A percentile compares a stretch with the other conserved stretches of the same genome.
These are phyloP conservation scores for Actinomucor elegans DNA, from an alignment of 371 early-diverging fungal species.

Conservation along the genomic window DNA sequence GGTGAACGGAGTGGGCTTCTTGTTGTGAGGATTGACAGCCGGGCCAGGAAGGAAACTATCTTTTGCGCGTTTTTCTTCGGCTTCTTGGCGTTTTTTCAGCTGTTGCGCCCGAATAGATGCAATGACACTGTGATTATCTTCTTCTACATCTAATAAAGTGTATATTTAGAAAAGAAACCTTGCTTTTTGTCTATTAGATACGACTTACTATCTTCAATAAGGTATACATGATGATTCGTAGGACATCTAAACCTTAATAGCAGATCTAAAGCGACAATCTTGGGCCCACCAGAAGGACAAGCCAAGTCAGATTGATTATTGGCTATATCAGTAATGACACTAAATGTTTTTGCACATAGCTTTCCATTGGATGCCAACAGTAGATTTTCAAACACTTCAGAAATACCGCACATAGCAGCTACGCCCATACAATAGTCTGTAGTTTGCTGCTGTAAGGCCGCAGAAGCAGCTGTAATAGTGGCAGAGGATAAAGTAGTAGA, in stretches of 20 bases:
- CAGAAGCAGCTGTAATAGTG: neutral
- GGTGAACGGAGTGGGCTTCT: neutral
- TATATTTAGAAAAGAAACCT: neutral
- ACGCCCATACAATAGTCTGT: constrained; percentile 22
- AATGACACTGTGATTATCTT: constrained; percentile 21
- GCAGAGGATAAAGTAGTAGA: neutral
- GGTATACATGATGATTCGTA: constrained; percentile 57
- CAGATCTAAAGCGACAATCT: constrained; percentile 56
- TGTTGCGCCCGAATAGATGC: constrained; percentile 9
- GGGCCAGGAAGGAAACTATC: constrained; percentile 16
- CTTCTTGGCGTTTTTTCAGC: constrained; percentile 3
- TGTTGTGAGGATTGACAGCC: neutral
- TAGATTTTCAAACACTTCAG: constrained; percentile 38
- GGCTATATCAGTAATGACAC: constrained; percentile 49
- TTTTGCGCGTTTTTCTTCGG: constrained; percentile 7
- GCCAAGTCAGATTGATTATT: constrained; percentile 33
- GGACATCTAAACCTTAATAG: constrained; percentile 57
- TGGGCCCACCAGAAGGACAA: constrained; percentile 50
- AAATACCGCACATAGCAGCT: constrained; percentile 35
- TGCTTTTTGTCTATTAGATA: neutral
- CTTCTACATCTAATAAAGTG: constrained; percentile 2
- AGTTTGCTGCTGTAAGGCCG: neutral
- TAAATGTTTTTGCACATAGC: constrained; percentile 47
- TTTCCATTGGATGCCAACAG: constrained; percentile 31
- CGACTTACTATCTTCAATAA: constrained; percentile 37